Conservation (phyloP, 2,329 filamentous ascomycete genomes). For the Alternaria ventricosa region DNA sequence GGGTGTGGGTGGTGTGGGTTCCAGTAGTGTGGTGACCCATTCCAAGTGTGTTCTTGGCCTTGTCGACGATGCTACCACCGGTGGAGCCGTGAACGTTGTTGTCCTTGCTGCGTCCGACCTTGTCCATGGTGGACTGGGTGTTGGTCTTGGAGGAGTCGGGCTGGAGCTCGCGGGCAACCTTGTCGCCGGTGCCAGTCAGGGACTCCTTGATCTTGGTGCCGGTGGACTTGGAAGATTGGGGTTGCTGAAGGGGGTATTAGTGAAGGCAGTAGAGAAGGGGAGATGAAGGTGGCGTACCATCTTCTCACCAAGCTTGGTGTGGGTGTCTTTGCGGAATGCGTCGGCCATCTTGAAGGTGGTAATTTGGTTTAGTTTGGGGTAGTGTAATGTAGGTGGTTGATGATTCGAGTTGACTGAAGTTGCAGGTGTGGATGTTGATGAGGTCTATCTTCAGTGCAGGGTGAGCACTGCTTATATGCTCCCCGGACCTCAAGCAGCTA, state of each 20-base stretch:
- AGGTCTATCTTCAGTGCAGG: slow-evolving; percentile 6
- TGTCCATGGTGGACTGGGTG: slow-evolving; percentile 56
- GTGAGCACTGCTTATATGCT: slow-evolving; percentile 30
- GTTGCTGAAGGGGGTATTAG: slow-evolving; percentile 50
- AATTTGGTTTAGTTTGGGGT: slow-evolving; percentile 23
- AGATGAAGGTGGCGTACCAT: slow-evolving; percentile 10
- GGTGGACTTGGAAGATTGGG: slow-evolving; percentile 67
- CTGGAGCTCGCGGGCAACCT: slow-evolving; percentile 50
- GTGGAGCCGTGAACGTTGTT: slow-evolving; percentile 46
- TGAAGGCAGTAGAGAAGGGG: background rate
- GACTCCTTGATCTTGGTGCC: slow-evolving; percentile 64
- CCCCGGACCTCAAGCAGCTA: slow-evolving; percentile 13
- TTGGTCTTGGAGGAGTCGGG: slow-evolving; percentile 61
- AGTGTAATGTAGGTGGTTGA: background rate
- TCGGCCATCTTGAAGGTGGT: slow-evolving; percentile 63
- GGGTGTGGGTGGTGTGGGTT: slow-evolving; percentile 6
- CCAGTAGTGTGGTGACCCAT: slow-evolving; percentile 50
- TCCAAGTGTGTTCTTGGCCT: slow-evolving; percentile 57
- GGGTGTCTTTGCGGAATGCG: slow-evolving; percentile 66
- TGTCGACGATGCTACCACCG: slow-evolving; percentile 51
- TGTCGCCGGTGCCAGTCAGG: slow-evolving; percentile 63
- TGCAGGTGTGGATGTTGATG: slow-evolving; percentile 22
- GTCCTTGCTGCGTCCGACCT: slow-evolving; percentile 49
- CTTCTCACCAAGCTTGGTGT: slow-evolving; percentile 62
- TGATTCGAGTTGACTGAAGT: slow-evolving; percentile 19